phyloP scores from a whole-genome alignment of 805 yeast genomes.

The Jamesozyma piceae region DNA sequence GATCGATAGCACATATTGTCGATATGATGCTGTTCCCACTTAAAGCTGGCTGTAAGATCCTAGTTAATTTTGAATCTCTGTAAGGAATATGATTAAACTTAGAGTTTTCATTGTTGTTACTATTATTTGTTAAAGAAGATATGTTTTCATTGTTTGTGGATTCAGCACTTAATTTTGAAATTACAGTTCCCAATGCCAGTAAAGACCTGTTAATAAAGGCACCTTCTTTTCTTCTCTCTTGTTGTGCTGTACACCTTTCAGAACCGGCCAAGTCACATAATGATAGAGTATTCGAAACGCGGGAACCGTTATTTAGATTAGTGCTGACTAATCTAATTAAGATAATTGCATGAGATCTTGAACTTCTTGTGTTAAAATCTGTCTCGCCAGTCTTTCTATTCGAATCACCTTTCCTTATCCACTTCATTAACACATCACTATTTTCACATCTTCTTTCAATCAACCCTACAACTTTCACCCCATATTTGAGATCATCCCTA shows the following conservation, averaged over 20 bases:
- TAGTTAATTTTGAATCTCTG: slow-evolving; percentile 84
- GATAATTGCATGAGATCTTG: slow-evolving; percentile 87
- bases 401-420: slow-evolving; percentile 61
- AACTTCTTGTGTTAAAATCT: slow-evolving; percentile 77
- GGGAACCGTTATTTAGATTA: slow-evolving; percentile 33
- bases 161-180: slow-evolving; percentile 55
- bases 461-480: slow-evolving; percentile 69
- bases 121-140: slow-evolving; percentile 17
- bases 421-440: slow-evolving; percentile 49
- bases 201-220: slow-evolving; percentile 85
- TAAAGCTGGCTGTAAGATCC: slow-evolving; percentile 84
- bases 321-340: slow-evolving; percentile 49
- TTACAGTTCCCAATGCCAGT: slow-evolving; percentile 85
- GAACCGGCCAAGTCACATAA: slow-evolving; percentile 95
- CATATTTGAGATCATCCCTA: slow-evolving; percentile 64
- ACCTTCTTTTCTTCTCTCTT: slow-evolving; percentile 87
- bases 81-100: slow-evolving; percentile 61
- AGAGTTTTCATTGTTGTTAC: slow-evolving; percentile 5
- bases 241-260: slow-evolving; percentile 61
- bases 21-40: slow-evolving; percentile 80
- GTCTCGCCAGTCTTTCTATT: slow-evolving; percentile 79
- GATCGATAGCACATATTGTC: slow-evolving; percentile 78
- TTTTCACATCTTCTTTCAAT: slow-evolving; percentile 48
- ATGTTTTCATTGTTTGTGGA: slow-evolving; percentile 17
- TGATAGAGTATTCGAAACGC: slow-evolving; percentile 53